Conservation (phyloP, 176 grass and related monocot genomes). For the Carex kokanica region DNA sequence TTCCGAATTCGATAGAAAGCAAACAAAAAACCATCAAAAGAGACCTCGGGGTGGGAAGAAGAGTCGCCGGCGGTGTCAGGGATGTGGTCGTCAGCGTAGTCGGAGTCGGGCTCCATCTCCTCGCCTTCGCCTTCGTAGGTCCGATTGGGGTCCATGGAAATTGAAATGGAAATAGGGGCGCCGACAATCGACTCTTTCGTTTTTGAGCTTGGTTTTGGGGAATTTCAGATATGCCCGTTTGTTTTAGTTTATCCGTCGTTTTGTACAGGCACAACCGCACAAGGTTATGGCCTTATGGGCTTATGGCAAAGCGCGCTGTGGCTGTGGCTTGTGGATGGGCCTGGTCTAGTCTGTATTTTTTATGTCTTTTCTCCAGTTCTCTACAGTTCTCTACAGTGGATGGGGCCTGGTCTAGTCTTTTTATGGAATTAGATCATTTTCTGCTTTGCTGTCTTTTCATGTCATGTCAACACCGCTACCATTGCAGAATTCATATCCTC, state of each 20-base stretch:
- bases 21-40: slow-evolving; percentile 19
- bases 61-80: background rate
- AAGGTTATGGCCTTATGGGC: background rate
- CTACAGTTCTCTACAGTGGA: too few species aligned
- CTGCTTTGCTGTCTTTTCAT: too few species aligned
- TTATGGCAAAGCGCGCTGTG: too few species aligned
- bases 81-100: background rate
- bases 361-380: too few species aligned
- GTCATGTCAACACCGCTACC: too few species aligned
- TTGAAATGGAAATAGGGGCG: background rate
- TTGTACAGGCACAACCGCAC: background rate
- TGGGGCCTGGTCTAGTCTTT: too few species aligned
- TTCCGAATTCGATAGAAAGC: background rate
- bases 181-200: slow-evolving; percentile 1
- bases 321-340: too few species aligned
- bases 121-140: background rate
- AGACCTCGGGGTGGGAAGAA: slow-evolving; percentile 32
- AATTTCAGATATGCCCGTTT: background rate
- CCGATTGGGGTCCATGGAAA: background rate
- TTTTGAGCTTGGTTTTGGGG: background rate
- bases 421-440: too few species aligned
- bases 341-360: too few species aligned
- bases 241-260: background rate
- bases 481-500: too few species aligned
- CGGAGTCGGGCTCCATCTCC: background rate